Percentiles rank a stretch among this genome's conserved stretches.
These are phyloP conservation scores for Seiridium cupressi DNA, from an alignment of 2,329 filamentous ascomycete genomes.

Conservation along the genomic window DNA sequence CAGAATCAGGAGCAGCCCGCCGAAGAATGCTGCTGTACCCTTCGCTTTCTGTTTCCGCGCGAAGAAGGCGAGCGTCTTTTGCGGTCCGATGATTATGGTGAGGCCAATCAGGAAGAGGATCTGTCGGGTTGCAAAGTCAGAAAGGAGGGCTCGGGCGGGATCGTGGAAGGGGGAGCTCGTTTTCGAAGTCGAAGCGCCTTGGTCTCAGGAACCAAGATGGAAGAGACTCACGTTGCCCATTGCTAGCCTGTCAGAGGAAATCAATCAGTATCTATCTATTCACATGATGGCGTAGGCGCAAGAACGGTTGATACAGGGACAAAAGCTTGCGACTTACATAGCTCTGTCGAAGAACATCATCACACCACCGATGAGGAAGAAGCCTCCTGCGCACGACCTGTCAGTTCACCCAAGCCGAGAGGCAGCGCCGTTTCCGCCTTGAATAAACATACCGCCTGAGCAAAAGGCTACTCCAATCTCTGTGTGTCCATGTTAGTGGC, in stretches of 20 bases:
- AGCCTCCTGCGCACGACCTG: constrained; percentile 61
- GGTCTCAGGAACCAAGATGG: constrained; percentile 3
- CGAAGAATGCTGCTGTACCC: constrained; percentile 84
- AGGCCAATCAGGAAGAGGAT: constrained; percentile 98
- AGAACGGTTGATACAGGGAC: not conserved
- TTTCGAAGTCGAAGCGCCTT: not conserved
- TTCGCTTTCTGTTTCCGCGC: constrained; percentile 88
- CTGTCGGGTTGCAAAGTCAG: constrained; percentile 40
- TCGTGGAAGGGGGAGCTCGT: not conserved
- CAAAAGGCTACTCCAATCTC: constrained; percentile 98
- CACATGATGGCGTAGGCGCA: not conserved
- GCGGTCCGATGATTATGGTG: constrained; percentile 88
- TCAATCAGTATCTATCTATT: constrained; percentile 12
- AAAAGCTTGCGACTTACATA: constrained; percentile 59
- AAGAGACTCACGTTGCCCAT: constrained; percentile 81
- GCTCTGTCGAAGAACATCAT: constrained; percentile 97
- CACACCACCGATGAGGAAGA: constrained; percentile 93
- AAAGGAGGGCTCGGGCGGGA: constrained; percentile 3
- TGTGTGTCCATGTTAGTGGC: constrained; percentile 42
- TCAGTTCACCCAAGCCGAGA: constrained; percentile 13
- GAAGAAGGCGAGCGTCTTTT: constrained; percentile 93
- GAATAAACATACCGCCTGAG: constrained; percentile 76
- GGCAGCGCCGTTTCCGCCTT: not conserved
- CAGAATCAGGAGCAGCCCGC: constrained; percentile 81
- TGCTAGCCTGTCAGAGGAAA: constrained; percentile 66